These are phyloP conservation scores for Aureobasidium sp. DNA, from an alignment of 2,329 filamentous ascomycete species.

Conservation along the genomic window DNA sequence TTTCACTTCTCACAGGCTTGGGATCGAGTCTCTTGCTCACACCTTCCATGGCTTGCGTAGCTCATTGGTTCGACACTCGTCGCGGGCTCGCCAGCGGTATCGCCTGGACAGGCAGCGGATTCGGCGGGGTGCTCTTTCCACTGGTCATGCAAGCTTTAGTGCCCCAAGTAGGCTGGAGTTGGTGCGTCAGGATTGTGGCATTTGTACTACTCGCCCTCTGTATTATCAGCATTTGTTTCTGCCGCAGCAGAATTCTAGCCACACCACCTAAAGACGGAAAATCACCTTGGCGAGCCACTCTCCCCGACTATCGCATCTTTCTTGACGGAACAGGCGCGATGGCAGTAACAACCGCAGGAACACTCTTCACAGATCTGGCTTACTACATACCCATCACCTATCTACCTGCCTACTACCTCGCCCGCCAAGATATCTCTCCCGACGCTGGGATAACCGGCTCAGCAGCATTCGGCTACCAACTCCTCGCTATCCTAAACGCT, in stretches of 20 bases:
- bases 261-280: slow-evolving; percentile 27
- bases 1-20: slow-evolving; percentile 65
- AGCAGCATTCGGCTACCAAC: slow-evolving; percentile 68
- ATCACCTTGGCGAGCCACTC: slow-evolving; percentile 17
- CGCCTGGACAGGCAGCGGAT: slow-evolving; percentile 58
- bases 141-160: slow-evolving; percentile 37
- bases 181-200: slow-evolving; percentile 38
- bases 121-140: slow-evolving; percentile 41
- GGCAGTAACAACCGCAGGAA: slow-evolving; percentile 33
- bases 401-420: slow-evolving; percentile 32
- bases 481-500: slow-evolving; percentile 75
- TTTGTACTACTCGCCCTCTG: slow-evolving; percentile 38
- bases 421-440: background rate
- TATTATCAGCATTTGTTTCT: slow-evolving; percentile 31
- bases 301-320: slow-evolving; percentile 38
- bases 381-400: slow-evolving; percentile 66
- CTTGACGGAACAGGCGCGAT: slow-evolving; percentile 27
- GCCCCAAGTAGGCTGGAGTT: slow-evolving; percentile 36
- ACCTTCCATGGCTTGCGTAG: slow-evolving; percentile 67
- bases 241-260: slow-evolving; percentile 35
- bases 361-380: slow-evolving; percentile 41
- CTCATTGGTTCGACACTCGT: slow-evolving; percentile 70
- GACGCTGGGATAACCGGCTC: background rate
- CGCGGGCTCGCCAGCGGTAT: slow-evolving; percentile 76
- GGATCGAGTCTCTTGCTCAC: slow-evolving; percentile 77